Evolutionary conservation across 768 basidiomycete genomes (phyloP), one percentile per base, ranked within the genome.

Genomic region (Leccinum variicolor): DNA sequence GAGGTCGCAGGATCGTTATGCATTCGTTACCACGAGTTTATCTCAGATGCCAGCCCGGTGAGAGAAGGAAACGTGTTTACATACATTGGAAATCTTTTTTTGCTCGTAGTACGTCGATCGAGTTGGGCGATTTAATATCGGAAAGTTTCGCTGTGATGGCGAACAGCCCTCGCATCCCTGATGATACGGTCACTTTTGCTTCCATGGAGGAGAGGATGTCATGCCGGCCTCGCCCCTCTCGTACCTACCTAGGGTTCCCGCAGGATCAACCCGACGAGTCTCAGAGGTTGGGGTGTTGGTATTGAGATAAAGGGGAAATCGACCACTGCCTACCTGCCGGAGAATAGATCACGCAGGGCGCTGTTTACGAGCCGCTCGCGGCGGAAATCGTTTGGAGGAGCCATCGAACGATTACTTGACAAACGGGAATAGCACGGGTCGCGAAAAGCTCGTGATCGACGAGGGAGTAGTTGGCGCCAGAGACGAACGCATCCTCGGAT

Each of bases 21-120:
- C 53, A 48, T 43, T 58, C 26, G 64, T 64, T 64, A 53, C 64
- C 66, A 70, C 68, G 67, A 66, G 64, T 65, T 62, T 68, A 69
- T 70, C 68, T 70, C 62, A 62, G 58, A 64, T 67, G 45, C 43
- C 53, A 57, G 54, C 53, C 45, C 41, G 19, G 41, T 43, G 58
- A 66, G 65, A 58, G 64, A 68, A 62, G 43, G 56, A 50, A 50
- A 41, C 29, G 45, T 47, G 47, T 52, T 50, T 51, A 17, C 56
- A 47, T 28, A 17, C 56, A 46, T 26, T 58, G 25, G 28, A 51
- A 54, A 45, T 48, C 58, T 54, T 29, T 49, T 43, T 14, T 29
- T 52, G 41, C 49, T 45, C 52, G 60, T 52, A 47, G 62, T 52
- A 46, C 60, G 64, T 61, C 67, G 68, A 69, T 71, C 69, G 69